Percentiles rank a stretch among this genome's conserved stretches.
phyloP scores from a whole-genome alignment of 2,329 filamentous ascomycete species.

The Aspergillus sp. region DNA sequence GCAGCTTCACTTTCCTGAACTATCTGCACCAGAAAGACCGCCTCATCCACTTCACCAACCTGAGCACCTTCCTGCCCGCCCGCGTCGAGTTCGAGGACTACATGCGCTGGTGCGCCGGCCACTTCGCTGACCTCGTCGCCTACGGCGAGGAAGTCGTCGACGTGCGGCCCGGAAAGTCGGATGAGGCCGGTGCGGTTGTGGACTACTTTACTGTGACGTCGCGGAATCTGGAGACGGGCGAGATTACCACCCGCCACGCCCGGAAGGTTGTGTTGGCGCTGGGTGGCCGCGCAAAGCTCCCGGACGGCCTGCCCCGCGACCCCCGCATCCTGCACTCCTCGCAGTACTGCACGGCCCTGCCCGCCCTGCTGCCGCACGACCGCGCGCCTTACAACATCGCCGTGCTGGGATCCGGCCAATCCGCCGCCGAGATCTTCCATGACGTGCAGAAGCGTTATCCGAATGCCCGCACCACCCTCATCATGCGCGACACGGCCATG shows the following conservation, averaged over 20 bases:
- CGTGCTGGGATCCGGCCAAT: slow-evolving; percentile 86
- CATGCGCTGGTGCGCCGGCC: slow-evolving; percentile 82
- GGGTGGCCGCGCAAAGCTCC: slow-evolving; percentile 68
- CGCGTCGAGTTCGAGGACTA: slow-evolving; percentile 93
- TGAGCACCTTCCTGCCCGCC: slow-evolving; percentile 82
- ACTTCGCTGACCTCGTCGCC: slow-evolving; percentile 69
- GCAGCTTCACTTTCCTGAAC: slow-evolving; percentile 92
- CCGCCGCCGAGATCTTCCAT: slow-evolving; percentile 91
- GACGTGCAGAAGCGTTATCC: slow-evolving; percentile 81
- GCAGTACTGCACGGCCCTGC: slow-evolving; percentile 62
- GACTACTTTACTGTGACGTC: slow-evolving; percentile 68
- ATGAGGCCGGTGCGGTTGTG: slow-evolving; percentile 49
- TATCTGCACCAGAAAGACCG: slow-evolving; percentile 79
- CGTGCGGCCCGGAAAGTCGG: slow-evolving; percentile 59
- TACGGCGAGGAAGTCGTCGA: slow-evolving; percentile 77
- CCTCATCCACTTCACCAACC: slow-evolving; percentile 87
- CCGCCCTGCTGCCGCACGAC: slow-evolving; percentile 37
- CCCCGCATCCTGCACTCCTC: slow-evolving; percentile 83
- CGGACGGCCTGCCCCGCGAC: slow-evolving; percentile 64
- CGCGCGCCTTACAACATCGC: slow-evolving; percentile 65
- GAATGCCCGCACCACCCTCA: slow-evolving; percentile 70
- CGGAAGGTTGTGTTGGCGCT: slow-evolving; percentile 62
- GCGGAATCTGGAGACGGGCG: slow-evolving; percentile 53
- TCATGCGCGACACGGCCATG: slow-evolving; percentile 80
- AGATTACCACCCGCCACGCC: slow-evolving; percentile 38